phyloP scores from a whole-genome alignment of 768 basidiomycete species.

The Boletus tylopilopsis region DNA sequence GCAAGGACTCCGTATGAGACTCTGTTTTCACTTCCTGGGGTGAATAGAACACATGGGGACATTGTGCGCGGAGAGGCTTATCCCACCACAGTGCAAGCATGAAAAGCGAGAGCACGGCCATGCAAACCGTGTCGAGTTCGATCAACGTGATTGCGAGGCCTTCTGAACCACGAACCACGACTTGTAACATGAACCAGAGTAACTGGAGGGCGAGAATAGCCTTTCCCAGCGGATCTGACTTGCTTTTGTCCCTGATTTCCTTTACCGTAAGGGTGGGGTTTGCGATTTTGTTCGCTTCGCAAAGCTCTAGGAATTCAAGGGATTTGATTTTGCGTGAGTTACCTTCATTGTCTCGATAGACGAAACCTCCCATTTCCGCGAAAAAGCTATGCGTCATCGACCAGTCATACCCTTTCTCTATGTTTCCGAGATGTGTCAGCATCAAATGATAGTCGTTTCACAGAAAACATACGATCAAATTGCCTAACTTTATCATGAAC shows the following conservation, averaged over 20 bases:
- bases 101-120: not conserved
- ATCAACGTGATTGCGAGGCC: not conserved
- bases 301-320: not conserved
- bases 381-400: conserved; percentile 1
- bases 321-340: not conserved
- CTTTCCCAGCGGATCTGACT: not conserved
- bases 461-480: no score
- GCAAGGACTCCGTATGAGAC: not conserved
- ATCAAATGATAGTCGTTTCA: no score
- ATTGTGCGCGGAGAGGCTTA: not conserved
- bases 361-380: not conserved
- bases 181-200: not conserved
- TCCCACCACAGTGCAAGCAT: not conserved
- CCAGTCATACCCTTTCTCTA: not conserved
- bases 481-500: no score
- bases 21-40: not conserved
- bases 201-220: not conserved
- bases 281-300: not conserved
- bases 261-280: not conserved
- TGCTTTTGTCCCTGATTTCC: conserved; percentile 1
- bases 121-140: not conserved
- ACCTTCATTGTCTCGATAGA: not conserved
- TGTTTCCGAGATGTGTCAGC: no score
- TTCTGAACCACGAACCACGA: not conserved
- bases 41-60: not conserved